A percentile compares a stretch with the other conserved stretches of the same genome.
Evolutionary conservation across 805 yeast genomes (phyloP).

Genomic region (Komagataella mondaviorum): DNA sequence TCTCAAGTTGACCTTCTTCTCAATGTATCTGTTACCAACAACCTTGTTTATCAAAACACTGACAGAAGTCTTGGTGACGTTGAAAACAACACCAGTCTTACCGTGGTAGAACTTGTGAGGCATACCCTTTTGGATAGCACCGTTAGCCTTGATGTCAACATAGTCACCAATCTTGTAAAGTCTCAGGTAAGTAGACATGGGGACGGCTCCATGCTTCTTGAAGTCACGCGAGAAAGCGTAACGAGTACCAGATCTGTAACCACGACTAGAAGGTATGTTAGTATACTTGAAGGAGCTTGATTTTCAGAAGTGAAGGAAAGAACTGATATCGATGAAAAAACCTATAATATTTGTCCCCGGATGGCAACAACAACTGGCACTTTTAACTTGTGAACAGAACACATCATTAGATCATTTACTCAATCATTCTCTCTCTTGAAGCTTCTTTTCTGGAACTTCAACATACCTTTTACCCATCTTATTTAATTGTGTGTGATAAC

Average conservation of each 20-base stretch:
- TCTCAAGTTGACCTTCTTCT: conserved; percentile 97
- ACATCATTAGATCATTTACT: neutral
- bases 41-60: conserved; percentile 98
- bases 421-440: neutral
- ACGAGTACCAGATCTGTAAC: conserved; percentile 99
- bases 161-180: conserved; percentile 98
- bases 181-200: conserved; percentile 95
- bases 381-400: neutral
- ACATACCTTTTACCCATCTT: conserved; percentile 41
- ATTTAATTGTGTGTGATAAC: conserved; percentile 9
- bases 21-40: conserved; percentile 97
- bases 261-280: conserved; percentile 46
- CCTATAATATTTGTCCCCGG: no score
- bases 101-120: conserved; percentile 99
- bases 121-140: conserved; percentile 99
- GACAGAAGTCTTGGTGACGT: conserved; percentile 96
- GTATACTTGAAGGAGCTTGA: conserved; percentile 1
- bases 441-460: neutral
- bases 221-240: conserved; percentile 99
- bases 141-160: conserved; percentile 98
- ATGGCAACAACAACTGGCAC: neutral
- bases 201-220: conserved; percentile 91
- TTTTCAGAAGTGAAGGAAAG: neutral
- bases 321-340: neutral
- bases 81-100: conserved; percentile 98